These are phyloP conservation scores for Echeveria elegans DNA, from an alignment of 164 flowering plant genomes.

Conservation along the genomic window DNA sequence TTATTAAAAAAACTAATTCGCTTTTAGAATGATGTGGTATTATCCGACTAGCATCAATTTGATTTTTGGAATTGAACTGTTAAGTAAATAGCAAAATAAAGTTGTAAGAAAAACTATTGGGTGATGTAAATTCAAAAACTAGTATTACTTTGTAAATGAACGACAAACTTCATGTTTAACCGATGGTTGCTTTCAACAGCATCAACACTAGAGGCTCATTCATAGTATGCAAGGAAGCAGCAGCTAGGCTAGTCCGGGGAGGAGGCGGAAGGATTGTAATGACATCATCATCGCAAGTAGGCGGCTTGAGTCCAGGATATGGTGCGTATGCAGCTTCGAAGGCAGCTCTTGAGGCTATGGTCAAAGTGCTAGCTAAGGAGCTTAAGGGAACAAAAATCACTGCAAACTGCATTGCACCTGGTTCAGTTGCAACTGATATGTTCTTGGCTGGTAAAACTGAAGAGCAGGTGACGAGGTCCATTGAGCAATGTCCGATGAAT, in stretches of 20 bases:
- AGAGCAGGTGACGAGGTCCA: too few species aligned
- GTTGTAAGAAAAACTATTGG: too few species aligned
- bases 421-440: slow-evolving; percentile 12
- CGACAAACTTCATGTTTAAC: too few species aligned
- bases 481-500: too few species aligned
- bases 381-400: slow-evolving; percentile 13
- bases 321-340: slow-evolving; percentile 14
- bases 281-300: slow-evolving; percentile 12
- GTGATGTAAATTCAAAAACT: too few species aligned
- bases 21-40: too few species aligned
- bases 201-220: slow-evolving; percentile 13
- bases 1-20: too few species aligned
- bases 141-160: too few species aligned
- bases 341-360: slow-evolving; percentile 14
- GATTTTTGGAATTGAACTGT: too few species aligned
- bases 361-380: slow-evolving; percentile 9
- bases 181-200: neutral
- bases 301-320: slow-evolving; percentile 11
- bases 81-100: too few species aligned
- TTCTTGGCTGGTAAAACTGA: slow-evolving; percentile 13
- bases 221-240: slow-evolving; percentile 11
- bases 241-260: slow-evolving; percentile 9
- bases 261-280: slow-evolving; percentile 14
- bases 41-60: too few species aligned
- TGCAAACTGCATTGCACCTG: slow-evolving; percentile 12